These are phyloP conservation scores for Sarcodon aspratus DNA, from an alignment of 768 basidiomycete genomes.

Conservation along the genomic window DNA sequence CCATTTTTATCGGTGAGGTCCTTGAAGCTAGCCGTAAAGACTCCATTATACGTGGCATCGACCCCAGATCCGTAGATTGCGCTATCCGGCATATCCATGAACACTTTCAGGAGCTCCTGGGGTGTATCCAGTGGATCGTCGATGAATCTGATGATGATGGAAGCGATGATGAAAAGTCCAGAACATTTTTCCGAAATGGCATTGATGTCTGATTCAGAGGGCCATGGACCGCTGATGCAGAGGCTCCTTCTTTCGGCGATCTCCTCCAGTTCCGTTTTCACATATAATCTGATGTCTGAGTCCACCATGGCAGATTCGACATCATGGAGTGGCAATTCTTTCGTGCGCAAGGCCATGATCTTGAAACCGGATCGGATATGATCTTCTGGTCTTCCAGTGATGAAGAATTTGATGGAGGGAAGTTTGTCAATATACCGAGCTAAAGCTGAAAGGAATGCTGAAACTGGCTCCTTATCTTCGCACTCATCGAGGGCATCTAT, in stretches of 20 bases:
- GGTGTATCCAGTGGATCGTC: constrained; percentile 1
- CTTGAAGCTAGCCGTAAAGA: constrained; percentile 2
- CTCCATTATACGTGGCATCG: constrained; percentile 6
- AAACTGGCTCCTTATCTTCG: constrained; percentile 1
- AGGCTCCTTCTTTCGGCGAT: background rate
- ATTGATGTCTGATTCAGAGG: background rate
- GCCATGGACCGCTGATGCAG: constrained; percentile 1
- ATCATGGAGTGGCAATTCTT: background rate
- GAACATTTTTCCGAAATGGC: background rate
- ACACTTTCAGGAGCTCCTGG: background rate
- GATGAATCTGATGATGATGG: constrained; percentile 11
- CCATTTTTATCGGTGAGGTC: background rate
- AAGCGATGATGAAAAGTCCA: constrained; percentile 13
- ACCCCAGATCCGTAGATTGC: background rate
- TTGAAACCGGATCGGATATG: background rate
- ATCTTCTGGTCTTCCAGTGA: constrained; percentile 7
- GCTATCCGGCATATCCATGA: background rate
- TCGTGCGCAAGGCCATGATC: background rate
- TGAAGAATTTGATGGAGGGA: constrained; percentile 4
- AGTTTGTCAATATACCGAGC: background rate
- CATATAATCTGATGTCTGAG: constrained; percentile 1
- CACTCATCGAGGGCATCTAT: constrained; percentile 6
- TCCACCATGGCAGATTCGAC: background rate
- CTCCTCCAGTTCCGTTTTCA: background rate
- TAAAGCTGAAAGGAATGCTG: constrained; percentile 3